A percentile compares a stretch with the other conserved stretches of the same genome.
Conservation (phyloP, 345 rosid species). For the Dipteronia sinensis region DNA sequence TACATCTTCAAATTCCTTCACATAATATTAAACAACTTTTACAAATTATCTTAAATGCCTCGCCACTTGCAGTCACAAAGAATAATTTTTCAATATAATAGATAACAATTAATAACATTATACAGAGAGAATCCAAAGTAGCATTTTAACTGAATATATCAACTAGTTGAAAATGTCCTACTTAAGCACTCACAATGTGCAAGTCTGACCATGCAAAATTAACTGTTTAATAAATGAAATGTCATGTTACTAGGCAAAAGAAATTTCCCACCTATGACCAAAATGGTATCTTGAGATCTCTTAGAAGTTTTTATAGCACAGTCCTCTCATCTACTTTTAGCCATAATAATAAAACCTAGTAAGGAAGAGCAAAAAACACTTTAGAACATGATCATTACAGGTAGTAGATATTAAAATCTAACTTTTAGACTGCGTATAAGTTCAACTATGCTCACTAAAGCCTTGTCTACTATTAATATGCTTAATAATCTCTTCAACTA, state of each 20-base stretch:
- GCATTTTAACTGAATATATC: neutral
- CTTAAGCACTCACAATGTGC: neutral
- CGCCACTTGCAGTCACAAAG: neutral
- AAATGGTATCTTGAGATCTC: neutral
- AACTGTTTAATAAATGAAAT: neutral
- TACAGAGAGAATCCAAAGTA: neutral
- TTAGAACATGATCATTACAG: neutral
- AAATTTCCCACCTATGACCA: neutral
- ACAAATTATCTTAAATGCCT: neutral
- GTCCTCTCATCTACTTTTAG: neutral
- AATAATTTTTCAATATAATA: neutral
- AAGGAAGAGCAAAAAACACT: neutral
- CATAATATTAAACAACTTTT: neutral
- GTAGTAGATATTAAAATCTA: neutral
- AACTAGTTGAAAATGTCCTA: neutral
- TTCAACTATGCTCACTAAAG: slow-evolving; percentile 28
- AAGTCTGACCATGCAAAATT: neutral
- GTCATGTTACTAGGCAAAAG: neutral
- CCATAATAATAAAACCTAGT: neutral
- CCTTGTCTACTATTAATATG: slow-evolving; percentile 25
- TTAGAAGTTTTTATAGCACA: neutral
- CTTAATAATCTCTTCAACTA: slow-evolving; percentile 34
- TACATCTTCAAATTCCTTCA: neutral
- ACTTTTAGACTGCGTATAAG: slow-evolving; percentile 6
- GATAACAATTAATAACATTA: neutral